Conservation (phyloP, 306 rosid species). For the Medicago arabica region DNA sequence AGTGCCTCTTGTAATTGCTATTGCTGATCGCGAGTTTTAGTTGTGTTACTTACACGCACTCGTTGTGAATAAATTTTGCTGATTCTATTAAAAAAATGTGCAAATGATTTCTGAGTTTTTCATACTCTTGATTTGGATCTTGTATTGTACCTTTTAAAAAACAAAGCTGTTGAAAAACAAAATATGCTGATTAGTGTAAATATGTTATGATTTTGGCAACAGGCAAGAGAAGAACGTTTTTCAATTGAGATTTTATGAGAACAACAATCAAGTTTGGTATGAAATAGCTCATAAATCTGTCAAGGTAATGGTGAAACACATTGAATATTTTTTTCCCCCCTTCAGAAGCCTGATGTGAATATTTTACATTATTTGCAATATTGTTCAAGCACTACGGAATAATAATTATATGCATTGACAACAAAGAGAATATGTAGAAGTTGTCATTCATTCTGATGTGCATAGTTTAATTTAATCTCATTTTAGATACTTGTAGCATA, state of each 20-base stretch:
- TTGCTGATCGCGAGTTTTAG: too few species aligned
- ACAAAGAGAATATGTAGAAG: too few species aligned
- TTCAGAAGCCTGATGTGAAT: conserved; percentile 47
- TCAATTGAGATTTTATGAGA: conserved; percentile 57
- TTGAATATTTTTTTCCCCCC: conserved; percentile 22
- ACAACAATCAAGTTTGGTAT: conserved; percentile 66
- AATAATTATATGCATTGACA: background rate
- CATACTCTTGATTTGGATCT: too few species aligned
- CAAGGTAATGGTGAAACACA: conserved; percentile 62
- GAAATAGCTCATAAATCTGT: conserved; percentile 76
- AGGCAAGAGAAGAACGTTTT: conserved; percentile 91
- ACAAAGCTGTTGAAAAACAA: too few species aligned
- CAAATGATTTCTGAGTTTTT: too few species aligned
- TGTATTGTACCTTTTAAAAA: too few species aligned
- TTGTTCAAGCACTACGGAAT: background rate
- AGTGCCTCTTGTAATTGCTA: too few species aligned
- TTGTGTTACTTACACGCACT: too few species aligned
- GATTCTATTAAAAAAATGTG: too few species aligned
- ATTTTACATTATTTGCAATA: background rate
- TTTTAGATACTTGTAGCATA: background rate
- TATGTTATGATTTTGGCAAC: conserved; percentile 37
- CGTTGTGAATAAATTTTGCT: too few species aligned
- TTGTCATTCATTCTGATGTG: background rate
- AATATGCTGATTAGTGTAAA: background rate
- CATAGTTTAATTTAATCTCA: background rate